Conservation (phyloP, 1,284 basidiomycete species). For the Malassezia psittaci region DNA sequence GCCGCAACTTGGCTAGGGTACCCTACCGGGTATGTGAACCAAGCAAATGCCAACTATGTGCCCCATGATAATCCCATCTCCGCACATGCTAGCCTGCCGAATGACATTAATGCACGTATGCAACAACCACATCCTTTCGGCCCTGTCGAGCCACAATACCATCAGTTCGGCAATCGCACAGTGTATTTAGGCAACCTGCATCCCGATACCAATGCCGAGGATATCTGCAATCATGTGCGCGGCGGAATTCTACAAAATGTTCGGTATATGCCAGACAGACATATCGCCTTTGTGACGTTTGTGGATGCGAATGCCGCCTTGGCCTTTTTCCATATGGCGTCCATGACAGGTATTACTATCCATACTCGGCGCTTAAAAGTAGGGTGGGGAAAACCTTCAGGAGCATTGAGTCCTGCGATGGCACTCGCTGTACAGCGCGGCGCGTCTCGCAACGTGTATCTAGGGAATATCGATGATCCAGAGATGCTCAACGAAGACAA, state of each 20-base stretch:
- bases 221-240: conserved; percentile 48
- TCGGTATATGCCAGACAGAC: conserved; percentile 43
- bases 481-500: conserved; percentile 38
- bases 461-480: conserved; percentile 45
- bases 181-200: conserved; percentile 47
- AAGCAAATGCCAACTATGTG: neutral
- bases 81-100: neutral
- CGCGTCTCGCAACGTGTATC: conserved; percentile 45
- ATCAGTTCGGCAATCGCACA: conserved; percentile 46
- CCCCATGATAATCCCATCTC: neutral
- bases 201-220: conserved; percentile 43
- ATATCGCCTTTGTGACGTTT: conserved; percentile 47
- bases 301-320: conserved; percentile 43
- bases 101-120: neutral
- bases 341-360: conserved; percentile 43
- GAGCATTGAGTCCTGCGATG: conserved; percentile 41
- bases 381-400: conserved; percentile 46
- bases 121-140: neutral
- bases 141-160: conserved; percentile 16
- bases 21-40: conserved; percentile 23
- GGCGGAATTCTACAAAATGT: conserved; percentile 45
- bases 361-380: conserved; percentile 45
- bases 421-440: conserved; percentile 45
- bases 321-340: conserved; percentile 43
- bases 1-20: conserved; percentile 45